A percentile compares a stretch with the other conserved stretches of the same genome.
Conservation (phyloP, 805 yeast genomes). For the Hanseniaspora pseudoguilliermondii region DNA sequence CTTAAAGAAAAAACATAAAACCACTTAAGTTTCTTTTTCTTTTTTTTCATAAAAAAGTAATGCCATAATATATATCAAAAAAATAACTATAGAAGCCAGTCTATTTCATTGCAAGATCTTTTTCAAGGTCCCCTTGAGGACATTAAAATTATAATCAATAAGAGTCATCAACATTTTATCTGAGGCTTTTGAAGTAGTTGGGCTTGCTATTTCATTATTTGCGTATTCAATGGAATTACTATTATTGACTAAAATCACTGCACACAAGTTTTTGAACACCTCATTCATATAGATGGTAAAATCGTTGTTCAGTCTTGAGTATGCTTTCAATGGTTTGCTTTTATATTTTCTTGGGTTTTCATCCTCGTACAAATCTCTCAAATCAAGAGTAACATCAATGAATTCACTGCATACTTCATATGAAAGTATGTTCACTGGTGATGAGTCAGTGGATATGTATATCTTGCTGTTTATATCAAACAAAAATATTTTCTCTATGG, state of each 20-base stretch:
- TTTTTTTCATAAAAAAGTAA: not conserved
- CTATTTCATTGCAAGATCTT: constrained; percentile 35
- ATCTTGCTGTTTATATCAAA: constrained; percentile 88
- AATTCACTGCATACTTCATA: constrained; percentile 96
- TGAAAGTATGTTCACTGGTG: constrained; percentile 88
- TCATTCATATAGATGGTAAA: constrained; percentile 72
- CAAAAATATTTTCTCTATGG: constrained; percentile 82
- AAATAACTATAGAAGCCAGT: not conserved
- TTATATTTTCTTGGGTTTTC: constrained; percentile 18
- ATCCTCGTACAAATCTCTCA: constrained; percentile 52
- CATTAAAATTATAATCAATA: constrained; percentile 77
- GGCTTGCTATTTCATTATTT: constrained; percentile 26
- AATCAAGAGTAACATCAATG: constrained; percentile 83
- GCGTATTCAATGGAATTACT: constrained; percentile 36
- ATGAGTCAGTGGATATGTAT: constrained; percentile 89
- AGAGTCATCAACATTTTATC: constrained; percentile 37
- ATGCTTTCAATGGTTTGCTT: constrained; percentile 42
- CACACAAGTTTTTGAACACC: constrained; percentile 84
- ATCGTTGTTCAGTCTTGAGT: constrained; percentile 70
- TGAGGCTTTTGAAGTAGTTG: not conserved
- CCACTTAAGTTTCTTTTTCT: too few species aligned
- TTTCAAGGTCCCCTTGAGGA: constrained; percentile 64
- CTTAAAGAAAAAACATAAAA: too few species aligned
- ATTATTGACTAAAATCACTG: constrained; percentile 72
- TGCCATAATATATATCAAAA: not conserved